Base-by-base conservation (phyloP, 1,139 yeast genomes). In the Meyerozyma elateridarum region DNA sequence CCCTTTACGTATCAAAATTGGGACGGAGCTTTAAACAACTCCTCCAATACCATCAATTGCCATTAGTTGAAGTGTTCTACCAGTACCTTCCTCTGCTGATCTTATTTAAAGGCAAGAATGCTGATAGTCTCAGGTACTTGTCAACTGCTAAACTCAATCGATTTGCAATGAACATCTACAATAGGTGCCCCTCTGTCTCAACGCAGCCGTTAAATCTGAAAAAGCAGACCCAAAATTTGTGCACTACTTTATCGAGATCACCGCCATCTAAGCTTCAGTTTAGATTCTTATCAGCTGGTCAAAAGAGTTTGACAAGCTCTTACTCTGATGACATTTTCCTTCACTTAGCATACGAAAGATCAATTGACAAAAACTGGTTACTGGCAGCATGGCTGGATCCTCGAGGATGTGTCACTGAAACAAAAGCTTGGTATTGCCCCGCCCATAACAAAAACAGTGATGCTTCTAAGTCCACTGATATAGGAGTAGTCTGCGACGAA, bases 311-410 rank as follows among this genome's bases (percentile, higher is more conserved):
- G 16, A 20, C 20, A n/a, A 50, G 48, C 22, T 50, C 49, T 26
- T 56, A 55, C 26, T 54, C 54, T 22, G 89, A 85, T 43, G 96
- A 88, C 49, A 69, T 84, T 1, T 84, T 79, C 43, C 62, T 91
- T 24, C 97, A 89, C 51, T 65, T 91, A 18, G 89, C 95, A 0
- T 91, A 88, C 48, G 87, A 88, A 22, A 55, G 94, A 33, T 83
- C 95, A 0, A 65, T 74, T 4, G 96, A 89, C 50, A 79, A 76
- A 40, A 76, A 74, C 36, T 89, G 96, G 96, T 67, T 87, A 30
- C 76, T 81, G 17, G 94, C 87, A 0, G 82, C 95, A 0, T 87
- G 96, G 94, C 71, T 94, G 0, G 96, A 89, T 49, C 91, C 91
- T 32, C 70, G 73, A 48, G 96, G 96, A 0, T 64, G 65, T 7